Percentiles rank a stretch among this genome's conserved stretches.
These are phyloP conservation scores for Entrophospora sp. DNA, from an alignment of 192 early-diverging fungal genomes.

Conservation along the genomic window DNA sequence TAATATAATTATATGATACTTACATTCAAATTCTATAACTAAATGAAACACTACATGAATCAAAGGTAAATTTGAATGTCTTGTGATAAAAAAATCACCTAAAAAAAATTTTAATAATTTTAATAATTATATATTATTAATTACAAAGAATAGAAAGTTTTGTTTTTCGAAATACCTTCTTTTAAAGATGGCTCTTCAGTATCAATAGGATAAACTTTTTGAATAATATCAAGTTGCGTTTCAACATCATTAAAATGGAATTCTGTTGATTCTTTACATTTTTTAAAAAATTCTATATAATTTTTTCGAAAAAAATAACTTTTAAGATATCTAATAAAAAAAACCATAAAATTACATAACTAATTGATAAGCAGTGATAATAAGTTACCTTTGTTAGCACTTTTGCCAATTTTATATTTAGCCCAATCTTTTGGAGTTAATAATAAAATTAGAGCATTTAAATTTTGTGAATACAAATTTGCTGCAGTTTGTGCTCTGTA, in stretches of 20 bases:
- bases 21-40: constrained; percentile 50
- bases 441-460: constrained; percentile 49
- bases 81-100: constrained; percentile 67
- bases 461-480: constrained; percentile 51
- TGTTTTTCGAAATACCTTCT: constrained; percentile 50
- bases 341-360: too few species aligned
- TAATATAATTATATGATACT: background rate
- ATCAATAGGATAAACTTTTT: constrained; percentile 36
- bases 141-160: too few species aligned
- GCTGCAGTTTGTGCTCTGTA: constrained; percentile 59
- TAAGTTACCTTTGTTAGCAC: constrained; percentile 49
- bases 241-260: constrained; percentile 68
- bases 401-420: constrained; percentile 42
- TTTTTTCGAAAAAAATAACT: background rate
- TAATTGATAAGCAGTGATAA: background rate
- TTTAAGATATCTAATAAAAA: background rate
- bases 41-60: constrained; percentile 70
- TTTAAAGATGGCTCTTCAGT: constrained; percentile 20
- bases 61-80: constrained; percentile 66
- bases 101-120: constrained; percentile 18
- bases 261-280: constrained; percentile 59
- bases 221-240: constrained; percentile 48
- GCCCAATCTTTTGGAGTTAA: constrained; percentile 40
- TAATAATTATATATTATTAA: too few species aligned
- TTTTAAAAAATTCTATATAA: constrained; percentile 49